Percentiles rank a stretch among this genome's conserved stretches.
These are phyloP conservation scores for Dendrocalamus sinicus DNA, from an alignment of 176 grass and related monocot genomes.

Conservation along the genomic window DNA sequence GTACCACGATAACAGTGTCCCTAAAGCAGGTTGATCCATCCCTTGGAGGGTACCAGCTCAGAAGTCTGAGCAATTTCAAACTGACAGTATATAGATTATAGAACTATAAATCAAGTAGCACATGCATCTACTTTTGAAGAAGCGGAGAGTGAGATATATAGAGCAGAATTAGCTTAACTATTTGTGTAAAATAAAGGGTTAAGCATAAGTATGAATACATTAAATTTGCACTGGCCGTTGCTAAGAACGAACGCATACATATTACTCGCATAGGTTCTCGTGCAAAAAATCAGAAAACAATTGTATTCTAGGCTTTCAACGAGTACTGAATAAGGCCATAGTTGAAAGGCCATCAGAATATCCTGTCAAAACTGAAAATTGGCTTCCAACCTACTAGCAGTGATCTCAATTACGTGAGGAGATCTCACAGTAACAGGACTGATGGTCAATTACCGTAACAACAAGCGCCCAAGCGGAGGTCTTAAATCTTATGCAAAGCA, in stretches of 20 bases:
- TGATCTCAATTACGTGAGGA: background rate
- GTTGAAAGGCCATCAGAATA: background rate
- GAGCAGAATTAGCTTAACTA: background rate
- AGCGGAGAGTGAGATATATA: background rate
- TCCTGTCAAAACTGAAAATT: background rate
- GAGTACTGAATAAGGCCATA: background rate
- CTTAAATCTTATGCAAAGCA: background rate
- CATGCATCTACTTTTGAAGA: background rate
- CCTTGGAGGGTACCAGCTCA: background rate
- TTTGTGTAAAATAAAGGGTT: background rate
- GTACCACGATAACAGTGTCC: background rate
- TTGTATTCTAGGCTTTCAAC: background rate
- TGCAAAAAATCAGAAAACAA: background rate
- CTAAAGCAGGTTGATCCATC: background rate
- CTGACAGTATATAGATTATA: background rate
- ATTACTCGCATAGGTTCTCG: background rate
- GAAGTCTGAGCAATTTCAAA: background rate
- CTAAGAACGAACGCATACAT: background rate
- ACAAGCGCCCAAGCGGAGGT: background rate
- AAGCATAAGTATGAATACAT: background rate
- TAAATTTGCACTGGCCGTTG: background rate
- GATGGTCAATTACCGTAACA: background rate
- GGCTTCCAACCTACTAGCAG: background rate
- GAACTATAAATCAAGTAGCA: background rate
- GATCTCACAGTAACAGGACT: background rate